These are phyloP conservation scores for Cornus controversa DNA, from an alignment of 148 eudicot genomes.

Conservation along the genomic window DNA sequence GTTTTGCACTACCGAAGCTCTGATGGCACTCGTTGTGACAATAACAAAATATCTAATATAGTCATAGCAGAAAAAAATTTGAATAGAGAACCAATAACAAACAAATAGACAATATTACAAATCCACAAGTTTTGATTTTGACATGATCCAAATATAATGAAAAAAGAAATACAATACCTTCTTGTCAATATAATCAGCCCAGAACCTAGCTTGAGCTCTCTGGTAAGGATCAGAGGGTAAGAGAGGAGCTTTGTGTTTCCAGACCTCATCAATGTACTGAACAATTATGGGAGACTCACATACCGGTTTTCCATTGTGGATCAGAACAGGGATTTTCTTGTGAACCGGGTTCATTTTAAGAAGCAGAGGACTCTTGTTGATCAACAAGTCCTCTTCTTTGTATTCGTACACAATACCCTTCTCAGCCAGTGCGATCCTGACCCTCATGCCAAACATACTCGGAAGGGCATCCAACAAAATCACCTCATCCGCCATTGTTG, in stretches of 20 bases:
- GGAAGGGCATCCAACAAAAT: conserved; percentile 18
- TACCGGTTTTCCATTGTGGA: conserved; percentile 17
- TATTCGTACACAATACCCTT: conserved; percentile 22
- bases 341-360: conserved; percentile 28
- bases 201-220: conserved; percentile 22
- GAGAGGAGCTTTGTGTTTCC: conserved; percentile 13
- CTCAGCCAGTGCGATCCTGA: conserved; percentile 25
- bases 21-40: no score
- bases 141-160: no score
- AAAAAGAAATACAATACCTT: conserved; percentile 14
- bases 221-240: conserved; percentile 22
- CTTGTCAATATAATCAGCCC: conserved; percentile 31
- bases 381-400: conserved; percentile 21
- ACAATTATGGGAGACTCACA: conserved; percentile 15
- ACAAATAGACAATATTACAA: no score
- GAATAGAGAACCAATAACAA: no score
- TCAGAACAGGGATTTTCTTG: conserved; percentile 26
- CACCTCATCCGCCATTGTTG: conserved; percentile 16
- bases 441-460: conserved; percentile 28
- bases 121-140: no score
- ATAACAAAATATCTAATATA: no score
- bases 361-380: conserved; percentile 21
- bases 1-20: no score
- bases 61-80: no score
- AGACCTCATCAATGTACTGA: conserved; percentile 30